Evolutionary conservation across 2,329 filamentous ascomycete genomes (phyloP).

Genomic region (Diplodia intermedia): DNA sequence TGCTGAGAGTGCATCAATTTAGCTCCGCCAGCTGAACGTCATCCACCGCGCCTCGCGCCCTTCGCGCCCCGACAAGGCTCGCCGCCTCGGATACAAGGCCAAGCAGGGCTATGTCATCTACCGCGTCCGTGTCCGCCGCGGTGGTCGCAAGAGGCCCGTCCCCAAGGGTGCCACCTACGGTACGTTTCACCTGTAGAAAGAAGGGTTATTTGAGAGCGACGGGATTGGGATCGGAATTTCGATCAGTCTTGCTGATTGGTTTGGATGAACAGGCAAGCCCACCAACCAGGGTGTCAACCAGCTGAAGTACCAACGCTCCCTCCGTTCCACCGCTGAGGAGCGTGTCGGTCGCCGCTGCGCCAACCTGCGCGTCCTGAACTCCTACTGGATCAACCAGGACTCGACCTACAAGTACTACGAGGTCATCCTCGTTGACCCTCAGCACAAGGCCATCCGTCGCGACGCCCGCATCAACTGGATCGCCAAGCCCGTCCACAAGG

Average conservation of each 20-base stretch:
- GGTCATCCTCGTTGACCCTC: constrained; percentile 98
- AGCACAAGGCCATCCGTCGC: constrained; percentile 99
- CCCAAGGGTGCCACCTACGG: constrained; percentile 99
- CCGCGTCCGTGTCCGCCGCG: constrained; percentile 96
- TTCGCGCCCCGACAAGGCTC: constrained; percentile 99
- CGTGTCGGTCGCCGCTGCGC: constrained; percentile 98
- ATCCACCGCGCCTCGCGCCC: constrained; percentile 99
- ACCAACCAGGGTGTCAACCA: constrained; percentile 99
- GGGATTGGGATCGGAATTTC: neutral
- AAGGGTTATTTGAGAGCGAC: neutral
- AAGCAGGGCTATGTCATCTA: constrained; percentile 99
- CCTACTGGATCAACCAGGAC: constrained; percentile 99
- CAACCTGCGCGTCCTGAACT: constrained; percentile 99
- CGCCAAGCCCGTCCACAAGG: constrained; percentile 98
- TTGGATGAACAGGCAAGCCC: constrained; percentile 80
- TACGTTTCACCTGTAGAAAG: constrained; percentile 51
- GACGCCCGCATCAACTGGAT: constrained; percentile 99
- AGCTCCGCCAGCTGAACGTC: constrained; percentile 99
- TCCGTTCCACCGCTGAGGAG: constrained; percentile 98
- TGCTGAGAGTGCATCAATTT: constrained; percentile 99
- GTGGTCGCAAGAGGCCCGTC: constrained; percentile 96
- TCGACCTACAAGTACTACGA: constrained; percentile 99
- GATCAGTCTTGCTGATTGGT: constrained; percentile 30
- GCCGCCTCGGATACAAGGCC: constrained; percentile 99
- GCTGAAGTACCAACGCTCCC: constrained; percentile 99